Evolutionary conservation across 2,329 filamentous ascomycete species (phyloP), one percentile per base, ranked within the genome.

Genomic region (Penicillium sp.): DNA sequence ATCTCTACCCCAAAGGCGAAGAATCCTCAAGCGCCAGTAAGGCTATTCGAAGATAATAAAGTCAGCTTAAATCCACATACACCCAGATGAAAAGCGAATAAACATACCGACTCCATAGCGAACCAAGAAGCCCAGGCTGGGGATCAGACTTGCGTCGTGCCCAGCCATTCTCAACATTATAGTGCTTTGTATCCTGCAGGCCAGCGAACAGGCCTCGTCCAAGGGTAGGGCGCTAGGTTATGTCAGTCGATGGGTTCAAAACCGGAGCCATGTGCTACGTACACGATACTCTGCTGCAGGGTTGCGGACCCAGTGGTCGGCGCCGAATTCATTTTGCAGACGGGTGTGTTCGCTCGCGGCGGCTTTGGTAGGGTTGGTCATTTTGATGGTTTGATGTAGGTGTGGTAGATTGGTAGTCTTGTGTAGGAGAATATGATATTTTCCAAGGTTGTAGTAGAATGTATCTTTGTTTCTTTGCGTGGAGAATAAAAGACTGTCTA

Each of bases 141-240:
- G 48, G 39, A 16, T 64, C 52, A 8, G 62, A 55, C 36, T 58
- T 62, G 22, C 72, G 66, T 21, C 65, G 63, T 5, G 72, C 72
- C 69, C 70, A 74, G 34, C 72, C 72, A 3, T 56, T 50, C 2
- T 74, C 71, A 18, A 74, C 72, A 10, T 72, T 73, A 48, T 74
- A 74, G 54, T 67, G 64, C 54, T 74, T 74, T 11, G 62, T 60
- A 34, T 74, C 72, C 50, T 74, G 72, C 2, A 74, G 62, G 4
- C 72, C 72, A 32, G 72, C 71, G 50, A 74, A 74, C 43, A 74
- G 67, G 29, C 72, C 72, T 14, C 72, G 66, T 44, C 72, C 72
- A 4, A 63, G 62, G 6, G 71, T 73, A 39, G 68, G 49, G 40
- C 65, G 69, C 65, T 73, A 43, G 18, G 1, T 21, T 13, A 9